Conservation (phyloP, 257 asterid genomes). For the Paraleonurus japonicus region DNA sequence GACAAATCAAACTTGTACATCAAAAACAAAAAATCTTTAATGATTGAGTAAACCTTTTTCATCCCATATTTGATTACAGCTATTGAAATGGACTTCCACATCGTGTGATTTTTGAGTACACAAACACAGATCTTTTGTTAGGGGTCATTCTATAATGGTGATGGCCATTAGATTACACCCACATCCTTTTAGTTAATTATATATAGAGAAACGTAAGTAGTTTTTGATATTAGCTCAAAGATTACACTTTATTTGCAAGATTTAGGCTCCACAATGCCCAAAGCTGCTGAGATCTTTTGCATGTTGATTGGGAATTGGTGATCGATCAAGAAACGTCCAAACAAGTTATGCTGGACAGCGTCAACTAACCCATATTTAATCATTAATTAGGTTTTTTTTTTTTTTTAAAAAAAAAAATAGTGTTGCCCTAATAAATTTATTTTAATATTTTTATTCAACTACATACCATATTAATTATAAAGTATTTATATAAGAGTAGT, state of each 20-base stretch:
- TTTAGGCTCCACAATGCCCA: constrained; percentile 21
- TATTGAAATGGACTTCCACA: constrained; percentile 27
- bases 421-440: too few relatives aligned
- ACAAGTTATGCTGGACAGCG: neutral
- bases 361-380: neutral
- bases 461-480: too few relatives aligned
- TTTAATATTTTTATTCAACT: too few relatives aligned
- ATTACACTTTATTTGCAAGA: constrained; percentile 18
- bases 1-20: constrained; percentile 11
- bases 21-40: neutral
- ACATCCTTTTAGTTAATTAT: constrained; percentile 1
- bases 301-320: constrained; percentile 25
- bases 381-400: neutral
- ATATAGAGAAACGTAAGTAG: neutral
- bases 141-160: neutral
- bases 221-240: neutral
- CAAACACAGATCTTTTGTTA: neutral
- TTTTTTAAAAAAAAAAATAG: neutral
- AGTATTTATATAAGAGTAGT: too few relatives aligned
- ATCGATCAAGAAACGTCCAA: constrained; percentile 20
- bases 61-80: constrained; percentile 40
- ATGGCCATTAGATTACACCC: constrained; percentile 20
- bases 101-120: neutral
- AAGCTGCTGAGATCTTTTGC: neutral
- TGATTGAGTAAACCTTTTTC: constrained; percentile 7